Conservation (phyloP, 345 rosid species). For the Zanthoxylum bungeanum region DNA sequence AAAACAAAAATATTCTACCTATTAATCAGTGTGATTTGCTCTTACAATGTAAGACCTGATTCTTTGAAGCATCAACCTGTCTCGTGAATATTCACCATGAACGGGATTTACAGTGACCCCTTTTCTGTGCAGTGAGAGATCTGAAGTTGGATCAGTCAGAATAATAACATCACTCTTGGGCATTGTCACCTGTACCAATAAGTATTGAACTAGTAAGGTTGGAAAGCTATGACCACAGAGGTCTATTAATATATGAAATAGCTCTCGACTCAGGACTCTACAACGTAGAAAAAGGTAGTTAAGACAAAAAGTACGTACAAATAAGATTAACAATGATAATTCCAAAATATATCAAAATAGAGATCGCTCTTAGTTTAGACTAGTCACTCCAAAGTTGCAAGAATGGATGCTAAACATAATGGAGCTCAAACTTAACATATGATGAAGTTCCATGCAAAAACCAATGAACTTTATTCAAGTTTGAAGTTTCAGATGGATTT, state of each 20-base stretch:
- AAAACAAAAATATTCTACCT: conserved; percentile 43
- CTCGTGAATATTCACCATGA: conserved; percentile 77
- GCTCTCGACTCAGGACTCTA: not conserved
- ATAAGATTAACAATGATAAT: not conserved
- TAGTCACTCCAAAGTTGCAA: not conserved
- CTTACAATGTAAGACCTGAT: conserved; percentile 99
- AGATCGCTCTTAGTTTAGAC: not conserved
- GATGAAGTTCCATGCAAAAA: not conserved
- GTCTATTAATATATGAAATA: not conserved
- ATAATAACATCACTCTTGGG: conserved; percentile 65
- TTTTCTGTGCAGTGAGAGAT: conserved; percentile 46
- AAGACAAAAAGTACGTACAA: not conserved
- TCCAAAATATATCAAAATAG: not conserved
- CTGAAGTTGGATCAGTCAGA: conserved; percentile 85
- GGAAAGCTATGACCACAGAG: not conserved
- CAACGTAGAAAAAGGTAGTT: not conserved
- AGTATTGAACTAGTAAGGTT: not conserved
- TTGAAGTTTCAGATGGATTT: not conserved
- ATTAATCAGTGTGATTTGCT: conserved; percentile 47
- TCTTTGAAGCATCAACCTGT: conserved; percentile 95
- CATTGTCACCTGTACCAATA: conserved; percentile 64
- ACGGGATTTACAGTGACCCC: conserved; percentile 61
- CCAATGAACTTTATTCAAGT: not conserved
- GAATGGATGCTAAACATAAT: not conserved
- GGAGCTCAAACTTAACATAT: not conserved